Base-by-base conservation (phyloP, 768 basidiomycete species). In the Rhizopogon vinicolor region DNA sequence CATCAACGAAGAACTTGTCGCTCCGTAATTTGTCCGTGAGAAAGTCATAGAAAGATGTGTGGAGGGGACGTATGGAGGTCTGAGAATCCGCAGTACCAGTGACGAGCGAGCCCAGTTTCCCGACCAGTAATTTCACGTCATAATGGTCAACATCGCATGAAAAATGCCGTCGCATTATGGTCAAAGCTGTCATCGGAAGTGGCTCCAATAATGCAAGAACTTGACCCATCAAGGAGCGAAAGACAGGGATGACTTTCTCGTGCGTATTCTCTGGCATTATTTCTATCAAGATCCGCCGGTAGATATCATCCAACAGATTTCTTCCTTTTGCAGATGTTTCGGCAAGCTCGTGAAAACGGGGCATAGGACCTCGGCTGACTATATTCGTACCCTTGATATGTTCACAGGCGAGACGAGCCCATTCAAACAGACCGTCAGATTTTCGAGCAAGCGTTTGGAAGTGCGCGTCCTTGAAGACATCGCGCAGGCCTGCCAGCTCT, bases 41-140 rank as follows among this genome's bases (percentile, higher is more conserved):
- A 51, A 63, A 69, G 29, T 71, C 68, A 12, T 41, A 42, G 56
- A 70, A 65, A 1, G 68, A 69, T 7, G 66, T 35, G 50, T 68
- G 68, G 16, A 67, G 53, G 19, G 55, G 51, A 10, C 52, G 45
- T 44, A 62, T 52, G 14, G 18, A 7, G 0, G 10, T 31, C 12
- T 13, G 43, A 6, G 55, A 43, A 16, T 42, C 31, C n/a, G 16
- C 25, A 12, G 37, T 44, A 22, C 55, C 52, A 45, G 49, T 55
- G 31, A 64, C 13, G 25, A 56, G 33, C 33, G 56, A 44, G 8
- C 51, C 56, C 41, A 58, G 33, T 14, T 18, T 42, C 9, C 25
- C 28, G 22, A 63, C 18, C 18, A 52, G 50, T 31, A 46, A 40
- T 19, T 49, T 45, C 29, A 49, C 55, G n/a, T 48, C 48, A 22